phyloP scores from a whole-genome alignment of 176 grass and related monocot species.

The Oryza meyeriana region DNA sequence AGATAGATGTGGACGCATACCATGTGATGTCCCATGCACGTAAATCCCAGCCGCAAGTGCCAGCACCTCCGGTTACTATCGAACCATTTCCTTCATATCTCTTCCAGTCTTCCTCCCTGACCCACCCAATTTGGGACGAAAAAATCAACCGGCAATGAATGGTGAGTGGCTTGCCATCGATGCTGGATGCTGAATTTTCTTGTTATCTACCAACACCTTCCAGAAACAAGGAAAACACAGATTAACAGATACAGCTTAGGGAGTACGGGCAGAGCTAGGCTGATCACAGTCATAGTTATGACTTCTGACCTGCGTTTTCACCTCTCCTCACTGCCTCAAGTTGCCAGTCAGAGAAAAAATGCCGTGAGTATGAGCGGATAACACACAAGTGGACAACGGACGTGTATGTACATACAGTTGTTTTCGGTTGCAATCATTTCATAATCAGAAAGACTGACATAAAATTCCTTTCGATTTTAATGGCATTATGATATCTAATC shows the following conservation, averaged over 20 bases:
- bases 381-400: too few relatives aligned
- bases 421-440: neutral
- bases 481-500: neutral
- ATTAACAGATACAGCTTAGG: neutral
- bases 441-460: neutral
- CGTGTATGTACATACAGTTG: neutral
- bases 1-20: neutral
- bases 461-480: neutral
- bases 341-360: neutral
- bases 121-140: neutral
- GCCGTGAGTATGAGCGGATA: neutral
- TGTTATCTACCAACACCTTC: too few relatives aligned
- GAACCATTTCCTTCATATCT: neutral
- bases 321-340: neutral
- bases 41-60: neutral
- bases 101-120: neutral
- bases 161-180: neutral
- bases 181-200: neutral
- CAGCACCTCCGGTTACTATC: neutral
- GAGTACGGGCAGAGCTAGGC: too few relatives aligned
- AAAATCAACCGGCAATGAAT: neutral
- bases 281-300: neutral
- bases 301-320: neutral
- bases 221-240: neutral
- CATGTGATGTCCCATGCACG: conserved; percentile 7